Evolutionary conservation across 768 basidiomycete genomes (phyloP), one percentile per base, ranked within the genome.

Genomic region (Suillus paluster): DNA sequence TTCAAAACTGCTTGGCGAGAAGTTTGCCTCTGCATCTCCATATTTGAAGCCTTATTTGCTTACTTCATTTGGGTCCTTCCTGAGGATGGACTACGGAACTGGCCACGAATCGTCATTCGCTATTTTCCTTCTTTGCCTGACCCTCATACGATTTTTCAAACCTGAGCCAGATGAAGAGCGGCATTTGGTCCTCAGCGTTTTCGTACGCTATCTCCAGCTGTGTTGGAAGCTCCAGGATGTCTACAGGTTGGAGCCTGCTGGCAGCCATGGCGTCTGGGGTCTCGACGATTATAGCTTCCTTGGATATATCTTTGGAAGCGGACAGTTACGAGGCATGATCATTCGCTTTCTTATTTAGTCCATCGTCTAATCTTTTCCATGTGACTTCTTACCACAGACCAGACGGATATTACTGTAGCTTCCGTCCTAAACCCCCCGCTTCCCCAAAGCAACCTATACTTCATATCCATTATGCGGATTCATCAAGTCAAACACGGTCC

Each of bases 251-350:
- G 97, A 98, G 75, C 95, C 96, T 6, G 97, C 97, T 3, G 97
- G 97, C 9, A 96, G 93, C 64, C 96, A 98, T 71, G 97, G 97
- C 5, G 97, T 98, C 1, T 99, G 97, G 97, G 97, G 96, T 2
- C 78, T 99, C 41, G 96, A 98, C 69, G 96, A 97, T 72, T 97
- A 90, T 58, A 84, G 82, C 57, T 96, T 97, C 76, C 82, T 98
- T 48, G 88, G 91, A 4, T 97, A 97, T 70, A 83, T 95, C 11
- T 95, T 95, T 71, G 96, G 95, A 11, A 94, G 94, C 65, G 94
- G 87, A 2, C 93, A 99, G 76, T 82, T 98, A 41, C 82, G 89
- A 85, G 91, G 92, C 86, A 67, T 19, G 78, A 57, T 54, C n/a
- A 67, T 57, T 5, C 46, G n/a, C 45, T 30, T 63, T 63, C 59